Conservation (phyloP, 2,329 filamentous ascomycete species). For the Bimuria novae-zelandiae region DNA sequence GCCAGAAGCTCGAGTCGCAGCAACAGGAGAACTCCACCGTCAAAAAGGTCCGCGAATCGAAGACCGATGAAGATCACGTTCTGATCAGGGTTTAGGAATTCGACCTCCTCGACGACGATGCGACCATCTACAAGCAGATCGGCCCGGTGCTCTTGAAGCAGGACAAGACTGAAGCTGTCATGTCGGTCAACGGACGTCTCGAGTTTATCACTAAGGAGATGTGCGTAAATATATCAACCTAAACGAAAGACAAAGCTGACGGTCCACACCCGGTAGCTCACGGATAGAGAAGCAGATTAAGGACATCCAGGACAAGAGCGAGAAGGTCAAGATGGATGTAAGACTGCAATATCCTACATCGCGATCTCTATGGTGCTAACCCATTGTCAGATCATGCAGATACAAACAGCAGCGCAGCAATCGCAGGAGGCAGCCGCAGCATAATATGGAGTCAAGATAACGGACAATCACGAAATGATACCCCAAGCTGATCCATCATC, state of each 20-base stretch:
- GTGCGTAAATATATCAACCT: constrained; percentile 56
- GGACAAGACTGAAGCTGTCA: constrained; percentile 85
- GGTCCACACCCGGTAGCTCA: constrained; percentile 53
- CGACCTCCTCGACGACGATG: constrained; percentile 73
- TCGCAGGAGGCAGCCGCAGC: constrained; percentile 26
- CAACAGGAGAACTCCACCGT: constrained; percentile 91
- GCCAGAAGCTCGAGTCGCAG: constrained; percentile 92
- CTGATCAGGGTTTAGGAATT: constrained; percentile 68
- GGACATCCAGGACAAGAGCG: constrained; percentile 66
- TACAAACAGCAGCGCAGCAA: constrained; percentile 36
- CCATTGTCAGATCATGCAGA: constrained; percentile 34
- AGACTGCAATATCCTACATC: constrained; percentile 24
- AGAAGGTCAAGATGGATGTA: constrained; percentile 69
- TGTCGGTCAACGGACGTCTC: constrained; percentile 86
- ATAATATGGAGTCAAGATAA: not conserved
- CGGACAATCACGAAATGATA: constrained; percentile 4
- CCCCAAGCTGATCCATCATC: not conserved
- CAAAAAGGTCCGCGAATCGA: constrained; percentile 64
- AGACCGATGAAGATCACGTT: not conserved
- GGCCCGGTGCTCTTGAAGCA: constrained; percentile 94
- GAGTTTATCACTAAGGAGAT: constrained; percentile 95
- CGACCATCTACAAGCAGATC: constrained; percentile 94
- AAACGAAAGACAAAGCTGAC: not conserved
- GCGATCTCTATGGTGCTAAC: constrained; percentile 8
- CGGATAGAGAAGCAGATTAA: constrained; percentile 69